These are phyloP conservation scores for Acanthamoeba royreba DNA, from an alignment of 208 protist species.

Conservation along the genomic window DNA sequence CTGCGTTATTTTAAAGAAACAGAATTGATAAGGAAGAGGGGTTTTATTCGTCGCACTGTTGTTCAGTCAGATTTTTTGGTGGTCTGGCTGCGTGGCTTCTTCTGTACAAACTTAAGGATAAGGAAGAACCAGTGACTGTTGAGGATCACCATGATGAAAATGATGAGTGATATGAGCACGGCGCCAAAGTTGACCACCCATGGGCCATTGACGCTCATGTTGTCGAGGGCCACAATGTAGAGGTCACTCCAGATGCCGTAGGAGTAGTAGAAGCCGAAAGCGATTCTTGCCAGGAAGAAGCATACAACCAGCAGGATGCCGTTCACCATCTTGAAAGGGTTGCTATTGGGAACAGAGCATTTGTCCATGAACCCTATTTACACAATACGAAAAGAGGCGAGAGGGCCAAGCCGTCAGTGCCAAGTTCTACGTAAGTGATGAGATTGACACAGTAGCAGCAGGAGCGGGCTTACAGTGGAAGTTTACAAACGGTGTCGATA, in stretches of 20 bases:
- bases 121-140: constrained; percentile 4
- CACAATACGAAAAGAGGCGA: no score
- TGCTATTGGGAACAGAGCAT: not conserved
- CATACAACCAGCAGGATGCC: not conserved
- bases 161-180: not conserved
- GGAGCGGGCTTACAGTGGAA: not conserved
- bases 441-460: not conserved
- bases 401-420: no score
- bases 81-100: not conserved
- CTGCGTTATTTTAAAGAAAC: no score
- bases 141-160: not conserved
- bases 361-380: not conserved
- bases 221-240: not conserved
- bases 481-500: not conserved
- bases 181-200: not conserved
- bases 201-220: not conserved
- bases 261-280: not conserved
- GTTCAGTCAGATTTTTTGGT: not conserved
- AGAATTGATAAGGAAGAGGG: no score
- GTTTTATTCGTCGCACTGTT: not conserved
- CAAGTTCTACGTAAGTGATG: not conserved
- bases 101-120: not conserved
- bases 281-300: not conserved
- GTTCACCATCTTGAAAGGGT: not conserved
- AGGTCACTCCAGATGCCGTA: not conserved